These are phyloP conservation scores for Isatis lusitanica DNA, from an alignment of 441 rosid species.

Conservation along the genomic window DNA sequence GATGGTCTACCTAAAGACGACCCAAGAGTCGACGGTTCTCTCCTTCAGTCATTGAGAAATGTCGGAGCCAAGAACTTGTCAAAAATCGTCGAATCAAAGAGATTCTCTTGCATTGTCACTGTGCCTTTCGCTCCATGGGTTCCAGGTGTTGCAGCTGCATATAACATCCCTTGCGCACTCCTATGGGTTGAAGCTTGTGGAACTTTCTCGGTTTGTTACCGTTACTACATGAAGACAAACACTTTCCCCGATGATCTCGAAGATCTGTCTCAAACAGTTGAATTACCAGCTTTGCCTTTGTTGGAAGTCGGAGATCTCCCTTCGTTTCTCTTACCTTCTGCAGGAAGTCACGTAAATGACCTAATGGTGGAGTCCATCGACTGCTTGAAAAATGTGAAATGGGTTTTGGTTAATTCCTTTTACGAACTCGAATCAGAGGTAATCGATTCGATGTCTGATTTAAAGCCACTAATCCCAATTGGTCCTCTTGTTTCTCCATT, in stretches of 20 bases:
- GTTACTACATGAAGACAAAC: slow-evolving; percentile 34
- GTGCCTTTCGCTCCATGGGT: slow-evolving; percentile 56
- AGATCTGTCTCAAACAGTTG: slow-evolving; percentile 23
- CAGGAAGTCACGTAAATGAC: slow-evolving; percentile 14
- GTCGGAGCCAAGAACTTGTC: slow-evolving; percentile 43
- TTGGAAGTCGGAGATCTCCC: slow-evolving; percentile 49
- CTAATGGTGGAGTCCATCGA: slow-evolving; percentile 32
- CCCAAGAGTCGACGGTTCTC: not conserved
- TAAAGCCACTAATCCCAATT: slow-evolving; percentile 37
- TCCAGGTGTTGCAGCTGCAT: slow-evolving; percentile 32
- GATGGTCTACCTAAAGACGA: slow-evolving; percentile 45
- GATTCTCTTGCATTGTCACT: slow-evolving; percentile 36
- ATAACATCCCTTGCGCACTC: slow-evolving; percentile 46
- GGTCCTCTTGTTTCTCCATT: slow-evolving; percentile 54
- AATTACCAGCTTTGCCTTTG: slow-evolving; percentile 45
- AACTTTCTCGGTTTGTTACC: slow-evolving; percentile 41
- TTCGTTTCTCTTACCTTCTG: slow-evolving; percentile 41
- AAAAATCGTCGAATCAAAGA: slow-evolving; percentile 24
- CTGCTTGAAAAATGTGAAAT: slow-evolving; percentile 42
- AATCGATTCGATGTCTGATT: slow-evolving; percentile 33
- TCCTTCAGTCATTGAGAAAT: slow-evolving; percentile 20
- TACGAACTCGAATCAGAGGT: slow-evolving; percentile 47
- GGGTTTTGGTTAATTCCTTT: slow-evolving; percentile 47
- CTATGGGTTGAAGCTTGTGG: slow-evolving; percentile 56
- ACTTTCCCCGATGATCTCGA: slow-evolving; percentile 39